Evolutionary conservation across 371 early-diverging fungal genomes (phyloP).

Genomic region (Batrachochytrium dendrobatidis): DNA sequence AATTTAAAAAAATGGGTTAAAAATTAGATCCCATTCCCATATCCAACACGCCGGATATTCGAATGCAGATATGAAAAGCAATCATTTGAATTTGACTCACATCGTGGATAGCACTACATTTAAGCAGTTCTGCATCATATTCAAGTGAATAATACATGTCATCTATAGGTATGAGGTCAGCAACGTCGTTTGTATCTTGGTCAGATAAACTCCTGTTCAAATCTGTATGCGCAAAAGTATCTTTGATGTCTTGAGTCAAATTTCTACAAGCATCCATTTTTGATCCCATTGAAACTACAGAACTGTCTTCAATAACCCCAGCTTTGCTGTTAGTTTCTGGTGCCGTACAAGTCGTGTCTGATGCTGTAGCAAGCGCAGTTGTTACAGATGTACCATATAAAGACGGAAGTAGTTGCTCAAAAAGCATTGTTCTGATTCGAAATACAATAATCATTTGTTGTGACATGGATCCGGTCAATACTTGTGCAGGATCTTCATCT

Average conservation of each 20-base stretch:
- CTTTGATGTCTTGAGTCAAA: background rate
- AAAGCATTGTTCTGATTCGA: constrained; percentile 63
- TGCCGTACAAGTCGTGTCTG: background rate
- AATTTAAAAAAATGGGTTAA: too few species aligned
- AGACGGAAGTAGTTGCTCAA: constrained; percentile 48
- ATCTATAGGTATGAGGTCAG: constrained; percentile 44
- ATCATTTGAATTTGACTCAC: too few species aligned
- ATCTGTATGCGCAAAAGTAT: background rate
- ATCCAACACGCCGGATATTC: too few species aligned
- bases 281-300: background rate
- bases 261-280: constrained; percentile 5
- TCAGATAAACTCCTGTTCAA: too few species aligned
- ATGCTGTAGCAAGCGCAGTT: background rate
- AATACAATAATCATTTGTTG: constrained; percentile 24
- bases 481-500: background rate
- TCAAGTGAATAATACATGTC: constrained; percentile 75
- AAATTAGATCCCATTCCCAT: too few species aligned
- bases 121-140: constrained; percentile 57
- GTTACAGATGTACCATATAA: background rate
- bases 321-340: background rate
- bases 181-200: too few species aligned
- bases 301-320: too few species aligned
- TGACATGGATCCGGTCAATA: background rate
- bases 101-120: constrained; percentile 4
- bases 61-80: too few species aligned